Evolutionary conservation across 2,329 filamentous ascomycete genomes (phyloP), one percentile per base, ranked within the genome.

Genomic region (Botryotinia globosa): DNA sequence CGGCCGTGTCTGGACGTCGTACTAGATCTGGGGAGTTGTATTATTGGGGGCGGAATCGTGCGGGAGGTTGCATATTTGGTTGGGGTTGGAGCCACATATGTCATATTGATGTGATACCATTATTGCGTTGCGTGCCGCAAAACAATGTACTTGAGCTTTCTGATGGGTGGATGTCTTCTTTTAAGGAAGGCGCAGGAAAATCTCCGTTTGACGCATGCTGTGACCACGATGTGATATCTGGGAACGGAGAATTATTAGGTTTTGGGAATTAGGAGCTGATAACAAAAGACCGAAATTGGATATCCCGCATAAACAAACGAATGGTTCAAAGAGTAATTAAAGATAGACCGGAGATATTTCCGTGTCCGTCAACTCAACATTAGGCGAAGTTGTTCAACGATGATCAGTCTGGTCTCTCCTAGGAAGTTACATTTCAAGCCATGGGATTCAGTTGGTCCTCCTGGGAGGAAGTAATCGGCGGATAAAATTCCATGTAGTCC

Each of bases 31-130:
- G 20, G 29, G 51, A 32, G 39, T 29, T 39, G 22, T 59, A 37
- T 51, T 48, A 25, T 72, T 72, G 70, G 70, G 63, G 63, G 70
- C 63, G 63, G 54, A 68, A 68, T 72, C 54, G 61, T 59, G 70
- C 62, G 65, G 65, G 48, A 56, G 25, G n/a, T 44, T 68, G 56
- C 39, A 69, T 69, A 69, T 45, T 69, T 62, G 18, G 29, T 69
- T 59, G 56, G 16, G 37, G 58, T 58, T 32, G n/a, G 48, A 70
- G 42, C 63, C 62, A 67, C 64, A 59, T 72, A 68, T 72, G 42
- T 72, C 70, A 67, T 67, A 29, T 71, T 61, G 63, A 29, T 67
- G 37, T 59, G 37, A 56, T 32, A 71, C 61, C 42, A 34, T 37
- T 22, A 64, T 39, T 44, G 45, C 59, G 37, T 42, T 54, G n/a